phyloP scores from a whole-genome alignment of 2,329 filamentous ascomycete genomes.

The Coleophoma cylindrospora region DNA sequence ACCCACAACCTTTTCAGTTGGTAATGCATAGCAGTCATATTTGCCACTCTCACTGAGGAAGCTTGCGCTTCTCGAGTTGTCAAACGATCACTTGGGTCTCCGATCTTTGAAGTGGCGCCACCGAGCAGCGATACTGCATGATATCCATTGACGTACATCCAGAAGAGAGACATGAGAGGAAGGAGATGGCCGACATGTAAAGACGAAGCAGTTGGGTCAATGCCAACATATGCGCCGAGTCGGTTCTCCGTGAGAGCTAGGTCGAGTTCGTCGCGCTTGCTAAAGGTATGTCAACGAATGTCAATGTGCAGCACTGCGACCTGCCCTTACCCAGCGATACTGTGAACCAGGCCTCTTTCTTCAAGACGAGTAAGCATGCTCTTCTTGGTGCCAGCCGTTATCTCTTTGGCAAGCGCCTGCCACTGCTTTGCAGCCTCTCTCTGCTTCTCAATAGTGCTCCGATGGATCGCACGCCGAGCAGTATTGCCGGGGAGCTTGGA shows the following conservation, averaged over 20 bases:
- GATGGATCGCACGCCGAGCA: slow-evolving; percentile 20
- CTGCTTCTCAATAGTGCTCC: slow-evolving; percentile 29
- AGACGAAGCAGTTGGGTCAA: slow-evolving; percentile 77
- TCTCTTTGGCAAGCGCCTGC: slow-evolving; percentile 39
- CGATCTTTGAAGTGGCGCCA: slow-evolving; percentile 71
- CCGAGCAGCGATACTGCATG: slow-evolving; percentile 63
- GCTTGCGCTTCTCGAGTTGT: slow-evolving; percentile 51
- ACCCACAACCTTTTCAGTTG: slow-evolving; percentile 69
- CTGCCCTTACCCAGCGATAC: slow-evolving; percentile 62
- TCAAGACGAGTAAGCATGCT: slow-evolving; percentile 62
- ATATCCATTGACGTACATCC: slow-evolving; percentile 75
- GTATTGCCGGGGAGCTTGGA: slow-evolving; percentile 8
- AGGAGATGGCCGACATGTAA: slow-evolving; percentile 77
- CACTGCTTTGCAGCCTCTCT: slow-evolving; percentile 34
- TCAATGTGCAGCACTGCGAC: slow-evolving; percentile 1
- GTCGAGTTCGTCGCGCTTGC: slow-evolving; percentile 46
- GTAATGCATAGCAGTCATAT: slow-evolving; percentile 62
- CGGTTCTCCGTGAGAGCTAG: slow-evolving; percentile 59
- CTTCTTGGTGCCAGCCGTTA: slow-evolving; percentile 42
- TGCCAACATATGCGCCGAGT: slow-evolving; percentile 72
- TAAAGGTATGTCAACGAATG: slow-evolving; percentile 6
- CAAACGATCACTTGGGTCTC: slow-evolving; percentile 70
- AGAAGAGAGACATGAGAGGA: slow-evolving; percentile 78
- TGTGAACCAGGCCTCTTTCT: slow-evolving; percentile 69
- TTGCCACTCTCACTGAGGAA: slow-evolving; percentile 50